Evolutionary conservation across 441 rosid genomes (phyloP).

Genomic region (Pelargonium cotyledonis): DNA sequence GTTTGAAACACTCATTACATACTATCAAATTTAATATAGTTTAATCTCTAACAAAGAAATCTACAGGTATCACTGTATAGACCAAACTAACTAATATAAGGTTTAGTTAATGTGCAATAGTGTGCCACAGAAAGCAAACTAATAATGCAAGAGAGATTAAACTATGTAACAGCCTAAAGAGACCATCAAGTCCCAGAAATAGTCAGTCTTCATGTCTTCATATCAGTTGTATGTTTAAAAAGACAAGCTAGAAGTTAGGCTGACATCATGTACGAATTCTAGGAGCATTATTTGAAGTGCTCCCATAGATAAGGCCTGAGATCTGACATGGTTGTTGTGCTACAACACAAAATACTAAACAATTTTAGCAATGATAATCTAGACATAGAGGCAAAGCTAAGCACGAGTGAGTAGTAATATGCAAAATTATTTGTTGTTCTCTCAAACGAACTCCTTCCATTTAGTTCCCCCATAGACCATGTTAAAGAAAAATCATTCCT

Average conservation of each 20-base stretch:
- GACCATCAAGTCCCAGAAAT: not conserved
- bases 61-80: not conserved
- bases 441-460: not conserved
- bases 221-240: not conserved
- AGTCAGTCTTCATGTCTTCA: not conserved
- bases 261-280: not conserved
- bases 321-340: not conserved
- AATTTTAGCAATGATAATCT: not conserved
- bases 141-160: slow-evolving; percentile 1
- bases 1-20: not conserved
- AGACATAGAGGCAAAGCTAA: not conserved
- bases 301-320: not conserved
- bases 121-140: not conserved
- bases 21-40: not conserved
- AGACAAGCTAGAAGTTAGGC: not conserved
- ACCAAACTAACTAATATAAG: not conserved
- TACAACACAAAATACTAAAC: not conserved
- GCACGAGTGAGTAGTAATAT: not conserved
- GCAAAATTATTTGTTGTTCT: not conserved
- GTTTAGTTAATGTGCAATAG: not conserved
- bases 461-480: not conserved
- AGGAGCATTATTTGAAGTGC: not conserved
- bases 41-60: not conserved
- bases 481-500: not conserved
- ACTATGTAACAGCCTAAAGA: not conserved